Evolutionary conservation across 2,329 filamentous ascomycete genomes (phyloP).

Genomic region (Aspergillus luchuensis): DNA sequence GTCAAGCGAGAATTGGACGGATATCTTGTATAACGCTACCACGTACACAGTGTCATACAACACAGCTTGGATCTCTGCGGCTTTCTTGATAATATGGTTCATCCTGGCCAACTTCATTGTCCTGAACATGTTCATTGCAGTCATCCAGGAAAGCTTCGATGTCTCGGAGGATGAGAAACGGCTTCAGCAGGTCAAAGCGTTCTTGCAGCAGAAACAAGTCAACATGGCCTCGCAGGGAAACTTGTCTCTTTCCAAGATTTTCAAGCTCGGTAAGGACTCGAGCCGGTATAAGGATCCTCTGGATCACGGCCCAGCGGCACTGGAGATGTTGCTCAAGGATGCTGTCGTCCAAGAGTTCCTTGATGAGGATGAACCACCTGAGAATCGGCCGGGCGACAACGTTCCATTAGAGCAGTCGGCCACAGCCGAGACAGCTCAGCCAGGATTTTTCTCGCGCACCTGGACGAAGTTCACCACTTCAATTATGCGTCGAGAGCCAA

Average conservation of each 20-base stretch:
- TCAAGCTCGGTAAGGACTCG: conserved; percentile 64
- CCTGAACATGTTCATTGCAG: conserved; percentile 99
- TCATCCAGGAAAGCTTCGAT: conserved; percentile 99
- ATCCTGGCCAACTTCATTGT: conserved; percentile 94
- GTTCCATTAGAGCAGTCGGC: conserved; percentile 29
- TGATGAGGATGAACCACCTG: conserved; percentile 61
- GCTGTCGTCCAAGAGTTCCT: conserved; percentile 93
- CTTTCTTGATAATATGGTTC: conserved; percentile 94
- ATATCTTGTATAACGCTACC: conserved; percentile 80
- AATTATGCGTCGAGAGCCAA: conserved; percentile 72
- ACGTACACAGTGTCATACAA: conserved; percentile 63
- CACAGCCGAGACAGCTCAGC: conserved; percentile 51
- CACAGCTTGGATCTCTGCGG: conserved; percentile 89
- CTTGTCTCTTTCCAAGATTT: conserved; percentile 61
- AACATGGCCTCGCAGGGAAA: conserved; percentile 69
- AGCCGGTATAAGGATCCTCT: conserved; percentile 73
- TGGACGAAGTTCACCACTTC: conserved; percentile 63
- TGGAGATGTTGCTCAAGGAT: conserved; percentile 96
- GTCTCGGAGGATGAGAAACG: conserved; percentile 98
- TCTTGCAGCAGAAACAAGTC: conserved; percentile 86
- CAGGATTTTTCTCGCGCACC: conserved; percentile 60
- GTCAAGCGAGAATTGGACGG: conserved; percentile 95
- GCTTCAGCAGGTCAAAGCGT: conserved; percentile 91
- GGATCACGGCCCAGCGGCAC: conserved; percentile 86
- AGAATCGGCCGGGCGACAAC: conserved; percentile 33